A percentile compares a stretch with the other conserved stretches of the same genome.
These are phyloP conservation scores for Pouteria glomerata DNA, from an alignment of 148 eudicot genomes.

Conservation along the genomic window DNA sequence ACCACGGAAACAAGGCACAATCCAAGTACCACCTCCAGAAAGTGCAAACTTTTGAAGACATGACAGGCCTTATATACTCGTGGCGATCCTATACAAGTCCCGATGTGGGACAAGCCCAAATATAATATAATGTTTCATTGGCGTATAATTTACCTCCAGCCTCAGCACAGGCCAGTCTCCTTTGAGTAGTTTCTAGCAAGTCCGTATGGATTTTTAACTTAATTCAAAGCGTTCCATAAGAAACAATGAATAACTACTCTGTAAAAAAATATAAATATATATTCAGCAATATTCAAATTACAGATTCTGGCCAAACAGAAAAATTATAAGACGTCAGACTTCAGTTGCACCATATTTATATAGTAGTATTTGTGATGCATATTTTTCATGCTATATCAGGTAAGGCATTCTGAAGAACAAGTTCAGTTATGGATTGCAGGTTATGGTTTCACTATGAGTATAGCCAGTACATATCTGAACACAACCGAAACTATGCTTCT, in stretches of 20 bases:
- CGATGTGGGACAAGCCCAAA: background rate
- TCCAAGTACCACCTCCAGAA: background rate
- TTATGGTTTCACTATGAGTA: background rate
- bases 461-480: background rate
- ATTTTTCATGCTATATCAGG: background rate
- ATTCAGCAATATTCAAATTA: slow-evolving; percentile 3
- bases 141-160: background rate
- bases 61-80: background rate
- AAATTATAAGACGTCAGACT: background rate
- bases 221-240: background rate
- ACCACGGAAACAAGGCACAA: background rate
- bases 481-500: slow-evolving; percentile 4
- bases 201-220: background rate
- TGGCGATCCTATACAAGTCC: background rate
- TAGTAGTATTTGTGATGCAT: background rate
- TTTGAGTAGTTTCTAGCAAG: background rate
- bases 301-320: slow-evolving; percentile 9
- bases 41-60: background rate
- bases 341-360: background rate
- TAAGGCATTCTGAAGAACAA: background rate
- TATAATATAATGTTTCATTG: background rate
- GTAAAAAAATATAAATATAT: background rate
- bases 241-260: background rate
- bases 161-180: background rate
- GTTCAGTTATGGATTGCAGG: background rate